Conservation (phyloP, 768 basidiomycete genomes). For the Podaxis sp. region DNA sequence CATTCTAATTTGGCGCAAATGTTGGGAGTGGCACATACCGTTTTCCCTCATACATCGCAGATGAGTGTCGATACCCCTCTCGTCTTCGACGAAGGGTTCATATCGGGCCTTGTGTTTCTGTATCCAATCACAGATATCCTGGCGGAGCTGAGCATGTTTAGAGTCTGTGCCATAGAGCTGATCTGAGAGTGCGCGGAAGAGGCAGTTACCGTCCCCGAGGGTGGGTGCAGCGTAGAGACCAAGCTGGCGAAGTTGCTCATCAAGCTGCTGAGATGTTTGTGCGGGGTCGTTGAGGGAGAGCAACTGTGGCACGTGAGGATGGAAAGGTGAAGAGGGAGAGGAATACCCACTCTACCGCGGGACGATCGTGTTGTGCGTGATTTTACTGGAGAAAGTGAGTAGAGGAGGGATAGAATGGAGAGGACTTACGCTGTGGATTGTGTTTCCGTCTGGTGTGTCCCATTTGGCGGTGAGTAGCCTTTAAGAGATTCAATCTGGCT, state of each 20-base stretch:
- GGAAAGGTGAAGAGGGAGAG: conserved; percentile 5
- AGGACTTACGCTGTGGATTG: conserved; percentile 25
- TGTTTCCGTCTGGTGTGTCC: not conserved
- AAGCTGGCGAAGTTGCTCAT: conserved; percentile 66
- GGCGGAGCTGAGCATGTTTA: conserved; percentile 62
- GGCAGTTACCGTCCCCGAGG: conserved; percentile 88
- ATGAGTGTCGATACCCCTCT: conserved; percentile 71
- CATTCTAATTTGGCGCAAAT: too few relatives aligned
- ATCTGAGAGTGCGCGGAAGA: conserved; percentile 88
- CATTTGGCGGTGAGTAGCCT: not conserved
- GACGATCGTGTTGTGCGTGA: conserved; percentile 54
- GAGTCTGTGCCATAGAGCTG: conserved; percentile 77
- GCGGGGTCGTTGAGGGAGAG: conserved; percentile 49
- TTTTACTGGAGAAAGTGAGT: conserved; percentile 36
- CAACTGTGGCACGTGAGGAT: conserved; percentile 21
- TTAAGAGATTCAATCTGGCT: not conserved
- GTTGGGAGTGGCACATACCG: conserved; percentile 37
- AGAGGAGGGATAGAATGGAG: conserved; percentile 12
- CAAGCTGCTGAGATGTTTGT: conserved; percentile 62
- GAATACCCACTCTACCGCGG: conserved; percentile 30
- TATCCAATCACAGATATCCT: conserved; percentile 83
- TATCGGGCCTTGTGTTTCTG: conserved; percentile 64
- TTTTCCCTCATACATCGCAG: conserved; percentile 74
- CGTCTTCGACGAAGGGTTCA: conserved; percentile 83
- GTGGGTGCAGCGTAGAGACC: conserved; percentile 88